A percentile compares a stretch with the other conserved stretches of the same genome.
Conservation (phyloP, 1,139 yeast genomes). For the Fermentozyma sake region DNA sequence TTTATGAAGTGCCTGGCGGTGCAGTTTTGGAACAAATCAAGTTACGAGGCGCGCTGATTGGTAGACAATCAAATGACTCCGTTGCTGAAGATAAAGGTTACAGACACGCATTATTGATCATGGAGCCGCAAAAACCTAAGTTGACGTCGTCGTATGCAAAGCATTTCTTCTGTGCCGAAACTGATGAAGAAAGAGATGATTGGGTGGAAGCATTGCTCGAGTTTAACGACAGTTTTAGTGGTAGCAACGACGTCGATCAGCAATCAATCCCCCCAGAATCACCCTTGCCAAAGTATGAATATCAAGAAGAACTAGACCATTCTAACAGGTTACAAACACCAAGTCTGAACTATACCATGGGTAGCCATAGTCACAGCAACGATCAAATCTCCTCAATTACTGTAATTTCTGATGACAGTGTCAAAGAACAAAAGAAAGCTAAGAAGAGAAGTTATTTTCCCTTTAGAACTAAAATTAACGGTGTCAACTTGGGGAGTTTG, state of each 20-base stretch:
- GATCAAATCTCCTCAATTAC: constrained; percentile 6
- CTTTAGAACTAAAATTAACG: constrained; percentile 32
- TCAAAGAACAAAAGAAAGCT: constrained; percentile 25
- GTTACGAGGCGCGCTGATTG: constrained; percentile 59
- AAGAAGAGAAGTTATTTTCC: constrained; percentile 61
- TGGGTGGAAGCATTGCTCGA: constrained; percentile 68
- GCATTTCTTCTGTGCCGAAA: constrained; percentile 79
- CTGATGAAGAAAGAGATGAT: constrained; percentile 70
- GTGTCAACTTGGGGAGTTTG: constrained; percentile 1
- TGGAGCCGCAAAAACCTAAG: constrained; percentile 59
- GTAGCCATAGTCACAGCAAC: constrained; percentile 1
- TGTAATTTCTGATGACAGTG: constrained; percentile 4
- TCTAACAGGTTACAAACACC: constrained; percentile 1
- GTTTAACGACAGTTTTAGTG: constrained; percentile 17
- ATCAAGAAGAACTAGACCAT: constrained; percentile 4
- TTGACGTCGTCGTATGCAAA: constrained; percentile 50
- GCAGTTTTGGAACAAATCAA: constrained; percentile 52
- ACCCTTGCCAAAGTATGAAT: constrained; percentile 4
- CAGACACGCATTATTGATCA: constrained; percentile 70
- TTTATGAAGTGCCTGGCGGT: constrained; percentile 61
- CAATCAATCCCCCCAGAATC: constrained; percentile 5
- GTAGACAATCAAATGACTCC: constrained; percentile 54
- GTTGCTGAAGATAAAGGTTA: constrained; percentile 70
- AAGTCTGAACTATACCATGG: constrained; percentile 2
- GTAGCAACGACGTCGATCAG: not conserved